Base-by-base conservation (phyloP, 768 basidiomycete species). In the Mycena galericulata region DNA sequence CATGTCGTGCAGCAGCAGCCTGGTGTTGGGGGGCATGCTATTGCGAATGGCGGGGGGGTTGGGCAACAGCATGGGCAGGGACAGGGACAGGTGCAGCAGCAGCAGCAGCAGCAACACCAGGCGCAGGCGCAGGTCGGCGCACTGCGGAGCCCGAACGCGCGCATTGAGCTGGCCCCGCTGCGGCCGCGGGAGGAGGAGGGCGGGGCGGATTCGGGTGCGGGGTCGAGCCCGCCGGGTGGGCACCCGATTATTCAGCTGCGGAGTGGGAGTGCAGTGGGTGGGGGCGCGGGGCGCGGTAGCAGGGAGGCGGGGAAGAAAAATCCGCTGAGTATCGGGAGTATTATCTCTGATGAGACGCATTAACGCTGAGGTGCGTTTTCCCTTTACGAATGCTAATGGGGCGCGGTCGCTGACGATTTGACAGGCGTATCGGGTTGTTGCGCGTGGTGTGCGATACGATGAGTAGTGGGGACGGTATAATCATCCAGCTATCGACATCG, bases 271-370 rank as follows among this genome's bases (percentile, higher is more conserved):
- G 71, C 73, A 54, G 64, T 45, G 71, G 68, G 64, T 66, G 51
- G 61, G 62, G 45, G 24, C 57, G 64, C 43, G 51, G 72, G 53
- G 32, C 22, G 49, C 5, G 41, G 32, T 17, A 27, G 20, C 20
- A 67, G 65, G 67, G 18, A 66, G 56, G 65, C 58, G 34, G 80
- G 83, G 41, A 91, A 90, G 84, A 91, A 88, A 79, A 91, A 90
- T 71, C 86, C 85, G 61, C 74, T 92, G 79, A 90, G 89, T 72
- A 92, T 92, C 69, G 89, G 89, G 61, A 90, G 88, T 72, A 92
- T 92, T 62, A 90, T 91, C 62, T 90, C 88, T 41, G 89, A 88
- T 58, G 84, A 84, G 59, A 70, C 55, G 60, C 65, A 67, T 55
- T 67, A 34, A n/a, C 32, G 40, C 2, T 20, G 47, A 10, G 24